Base-by-base conservation (phyloP, 345 rosid genomes). In the Jatropha curcas region DNA sequence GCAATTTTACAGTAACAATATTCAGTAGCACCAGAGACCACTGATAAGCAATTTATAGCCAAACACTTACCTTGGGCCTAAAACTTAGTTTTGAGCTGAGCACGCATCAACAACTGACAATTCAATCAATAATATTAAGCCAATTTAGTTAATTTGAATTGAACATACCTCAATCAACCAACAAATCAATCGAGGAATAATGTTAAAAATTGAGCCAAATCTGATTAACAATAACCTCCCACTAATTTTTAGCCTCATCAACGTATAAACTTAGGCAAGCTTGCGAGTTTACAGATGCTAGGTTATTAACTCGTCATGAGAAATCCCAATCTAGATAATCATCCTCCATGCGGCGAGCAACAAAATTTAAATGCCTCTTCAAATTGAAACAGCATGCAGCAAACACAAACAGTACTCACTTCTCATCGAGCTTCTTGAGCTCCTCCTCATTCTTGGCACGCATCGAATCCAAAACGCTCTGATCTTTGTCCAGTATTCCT, bases 381-480 rank as follows among this genome's bases (percentile, higher is more conserved):
- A 65, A 71, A 35, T 3, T 24, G 27, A 39, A 41, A 41, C 8
- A 13, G 45, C 45, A 41, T 2, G 45, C n/a, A n/a, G 45, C 11
- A 41, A 41, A 41, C 45, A 13, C 1, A 12, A 27, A 66, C 34
- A 52, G 51, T 51, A 82, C 93, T 82, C 78, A 96, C 99, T 87
- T 93, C 65, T 96, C 99, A 17, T 96, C 98, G 28, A 93, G 90
- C 82, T 81, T 93, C 81, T 88, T 91, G 73, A 92, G 85, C 84
- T 96, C 97, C 28, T 90, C 96, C 22, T 79, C 96, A 59, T 82
- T 96, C 72, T 73, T 85, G 2, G 82, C 71, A 4, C 86, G 83
- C 97, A 91, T 91, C 51, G 89, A 77, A 65, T 86, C 92, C 82
- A 90, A 71, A 58, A 90, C 35, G 67, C 84, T 80, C 86, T 86